A percentile compares a stretch with the other conserved stretches of the same genome.
These are phyloP conservation scores for Wallemia hederae DNA, from an alignment of 1,284 basidiomycete species.

Conservation along the genomic window DNA sequence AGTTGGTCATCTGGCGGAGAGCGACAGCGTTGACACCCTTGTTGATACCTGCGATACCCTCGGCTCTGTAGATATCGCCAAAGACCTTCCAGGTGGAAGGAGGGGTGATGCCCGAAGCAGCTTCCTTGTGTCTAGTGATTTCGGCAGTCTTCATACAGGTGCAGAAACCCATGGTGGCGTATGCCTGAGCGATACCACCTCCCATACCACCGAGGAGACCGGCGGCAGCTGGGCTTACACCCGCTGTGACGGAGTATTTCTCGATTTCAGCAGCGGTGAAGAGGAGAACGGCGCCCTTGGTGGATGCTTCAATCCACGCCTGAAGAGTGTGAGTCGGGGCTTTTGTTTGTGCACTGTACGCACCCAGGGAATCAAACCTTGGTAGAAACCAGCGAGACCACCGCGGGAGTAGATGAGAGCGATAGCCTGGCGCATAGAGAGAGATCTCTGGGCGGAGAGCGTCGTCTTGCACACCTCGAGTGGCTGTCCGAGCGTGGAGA, in stretches of 20 bases:
- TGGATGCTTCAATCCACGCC: slow-evolving; percentile 99
- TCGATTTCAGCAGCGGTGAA: slow-evolving; percentile 93
- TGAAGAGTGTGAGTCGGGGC: slow-evolving; percentile 12
- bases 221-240: slow-evolving; percentile 46
- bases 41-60: slow-evolving; percentile 89
- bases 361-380: slow-evolving; percentile 96
- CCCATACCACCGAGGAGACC: slow-evolving; percentile 90
- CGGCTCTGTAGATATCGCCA: slow-evolving; percentile 68
- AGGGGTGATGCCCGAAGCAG: slow-evolving; percentile 58
- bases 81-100: slow-evolving; percentile 88
- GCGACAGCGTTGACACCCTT: slow-evolving; percentile 99
- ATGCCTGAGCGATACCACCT: slow-evolving; percentile 90
- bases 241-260: slow-evolving; percentile 27
- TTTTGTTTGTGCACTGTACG: slow-evolving; percentile 10
- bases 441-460: slow-evolving; percentile 77
- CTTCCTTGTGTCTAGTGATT: slow-evolving; percentile 89
- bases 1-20: slow-evolving; percentile 90
- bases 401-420: slow-evolving; percentile 72
- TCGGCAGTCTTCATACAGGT: slow-evolving; percentile 97
- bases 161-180: slow-evolving; percentile 97
- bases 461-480: slow-evolving; percentile 96
- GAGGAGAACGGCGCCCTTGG: slow-evolving; percentile 84
- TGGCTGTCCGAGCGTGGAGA: slow-evolving; percentile 92
- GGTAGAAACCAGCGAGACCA: slow-evolving; percentile 72
- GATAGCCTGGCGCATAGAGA: slow-evolving; percentile 67